These are phyloP conservation scores for Apiospora kogelbergensis DNA, from an alignment of 2,329 filamentous ascomycete genomes.

Conservation along the genomic window DNA sequence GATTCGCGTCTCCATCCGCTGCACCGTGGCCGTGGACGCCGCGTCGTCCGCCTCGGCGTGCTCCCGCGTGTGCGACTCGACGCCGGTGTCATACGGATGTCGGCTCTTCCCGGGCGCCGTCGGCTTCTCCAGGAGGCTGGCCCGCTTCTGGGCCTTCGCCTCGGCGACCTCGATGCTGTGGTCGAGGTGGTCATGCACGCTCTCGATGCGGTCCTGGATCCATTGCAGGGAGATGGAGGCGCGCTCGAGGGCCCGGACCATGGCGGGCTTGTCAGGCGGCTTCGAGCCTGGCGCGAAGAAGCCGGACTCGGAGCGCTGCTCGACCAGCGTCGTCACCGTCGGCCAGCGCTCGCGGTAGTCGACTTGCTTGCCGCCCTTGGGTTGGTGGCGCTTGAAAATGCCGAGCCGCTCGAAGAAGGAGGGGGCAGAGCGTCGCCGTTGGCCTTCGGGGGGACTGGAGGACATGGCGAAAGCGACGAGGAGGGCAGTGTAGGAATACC, in stretches of 20 bases:
- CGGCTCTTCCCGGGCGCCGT: constrained; percentile 28
- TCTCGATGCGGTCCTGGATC: constrained; percentile 24
- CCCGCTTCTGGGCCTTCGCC: constrained; percentile 14
- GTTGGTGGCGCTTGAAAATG: background rate
- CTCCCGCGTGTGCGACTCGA: constrained; percentile 6
- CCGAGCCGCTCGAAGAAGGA: background rate
- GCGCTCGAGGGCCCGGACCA: constrained; percentile 21
- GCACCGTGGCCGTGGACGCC: background rate
- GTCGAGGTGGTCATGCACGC: constrained; percentile 24
- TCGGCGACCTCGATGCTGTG: constrained; percentile 22
- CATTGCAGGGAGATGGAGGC: constrained; percentile 20
- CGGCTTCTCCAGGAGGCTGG: constrained; percentile 11
- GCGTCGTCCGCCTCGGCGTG: background rate
- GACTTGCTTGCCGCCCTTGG: background rate
- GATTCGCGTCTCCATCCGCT: background rate
- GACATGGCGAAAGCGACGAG: background rate
- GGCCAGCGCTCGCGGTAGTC: constrained; percentile 15
- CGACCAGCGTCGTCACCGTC: constrained; percentile 14
- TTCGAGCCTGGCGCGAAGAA: background rate
- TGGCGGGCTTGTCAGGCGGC: background rate
- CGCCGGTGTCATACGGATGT: constrained; percentile 31
- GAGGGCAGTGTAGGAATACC: background rate
- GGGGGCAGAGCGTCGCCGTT: background rate
- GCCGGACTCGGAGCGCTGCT: constrained; percentile 8
- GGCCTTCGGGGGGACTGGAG: background rate